Conservation (phyloP, 2,329 filamentous ascomycete species). For the Aureobasidium melanogenum region DNA sequence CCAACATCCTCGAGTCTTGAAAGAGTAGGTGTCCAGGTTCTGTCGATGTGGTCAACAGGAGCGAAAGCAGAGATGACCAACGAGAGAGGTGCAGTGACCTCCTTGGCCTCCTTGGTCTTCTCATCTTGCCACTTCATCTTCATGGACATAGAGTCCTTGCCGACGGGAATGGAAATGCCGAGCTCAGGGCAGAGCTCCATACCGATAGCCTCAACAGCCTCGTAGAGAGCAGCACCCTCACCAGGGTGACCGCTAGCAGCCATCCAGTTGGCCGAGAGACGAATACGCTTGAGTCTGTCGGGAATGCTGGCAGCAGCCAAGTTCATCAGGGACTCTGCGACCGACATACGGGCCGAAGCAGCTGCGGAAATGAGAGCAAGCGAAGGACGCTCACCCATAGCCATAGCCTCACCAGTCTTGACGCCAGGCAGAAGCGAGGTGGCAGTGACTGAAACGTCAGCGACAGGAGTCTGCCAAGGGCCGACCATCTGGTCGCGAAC, state of each 20-base stretch:
- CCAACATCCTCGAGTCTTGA: slow-evolving; percentile 77
- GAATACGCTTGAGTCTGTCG: slow-evolving; percentile 67
- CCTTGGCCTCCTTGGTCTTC: slow-evolving; percentile 58
- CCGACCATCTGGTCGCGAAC: slow-evolving; percentile 92
- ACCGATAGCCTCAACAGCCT: slow-evolving; percentile 86
- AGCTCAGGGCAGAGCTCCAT: slow-evolving; percentile 85
- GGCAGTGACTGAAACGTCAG: slow-evolving; percentile 87
- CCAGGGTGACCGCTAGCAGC: slow-evolving; percentile 88
- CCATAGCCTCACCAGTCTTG: slow-evolving; percentile 88
- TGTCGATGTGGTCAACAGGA: slow-evolving; percentile 69
- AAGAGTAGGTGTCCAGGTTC: slow-evolving; percentile 90
- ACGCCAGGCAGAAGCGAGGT: slow-evolving; percentile 66
- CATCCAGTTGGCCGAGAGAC: slow-evolving; percentile 98
- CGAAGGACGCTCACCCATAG: slow-evolving; percentile 87
- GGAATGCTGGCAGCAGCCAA: slow-evolving; percentile 70
- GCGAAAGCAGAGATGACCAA: slow-evolving; percentile 87
- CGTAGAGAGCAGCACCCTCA: slow-evolving; percentile 84
- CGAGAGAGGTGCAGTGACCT: slow-evolving; percentile 86
- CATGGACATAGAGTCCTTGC: slow-evolving; percentile 98
- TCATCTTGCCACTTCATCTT: slow-evolving; percentile 88
- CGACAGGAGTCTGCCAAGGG: slow-evolving; percentile 88
- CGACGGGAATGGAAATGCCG: slow-evolving; percentile 90
- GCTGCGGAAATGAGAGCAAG: slow-evolving; percentile 82
- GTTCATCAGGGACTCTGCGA: slow-evolving; percentile 89
- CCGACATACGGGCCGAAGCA: slow-evolving; percentile 91